Evolutionary conservation across 768 basidiomycete species (phyloP), one percentile per base, ranked within the genome.

Genomic region (Russula olivacea): DNA sequence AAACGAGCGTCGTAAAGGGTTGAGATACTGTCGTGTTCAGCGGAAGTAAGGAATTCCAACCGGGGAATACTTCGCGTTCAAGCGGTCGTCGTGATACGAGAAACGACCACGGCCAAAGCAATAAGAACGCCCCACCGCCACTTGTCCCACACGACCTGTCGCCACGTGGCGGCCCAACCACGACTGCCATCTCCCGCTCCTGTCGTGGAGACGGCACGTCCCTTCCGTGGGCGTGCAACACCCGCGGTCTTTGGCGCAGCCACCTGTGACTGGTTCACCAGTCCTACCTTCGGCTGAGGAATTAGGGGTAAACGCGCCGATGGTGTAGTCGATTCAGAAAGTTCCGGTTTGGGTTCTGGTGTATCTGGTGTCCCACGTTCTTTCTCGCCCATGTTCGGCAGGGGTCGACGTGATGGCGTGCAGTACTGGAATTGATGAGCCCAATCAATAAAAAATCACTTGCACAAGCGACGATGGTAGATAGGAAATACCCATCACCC

Each of bases 351-450:
- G 11, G 21, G 21, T 47, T 47, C 45, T 41, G 62, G 3, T 53
- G 58, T 75, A 69, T 71, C 72, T 6, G 81, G 70, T 58, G 78
- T 80, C 10, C 86, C 88, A 50, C 83, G 80, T 68, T 89, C 89
- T 67, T 81, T 84, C 73, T 89, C 81, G 23, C 88, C 93, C 96
- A 98, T 98, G 75, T 97, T 97, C 0, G 96, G 96, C 32, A 95
- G 74, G 70, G 94, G 86, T 50, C 79, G 84, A 70, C 83, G 80
- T 19, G 76, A 75, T 12, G 83, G 79, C 34, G 80, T 78, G 69
- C 88, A 89, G 69, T 90, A 91, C 88, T 98, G 69, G 52, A 69
- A 41, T 66, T 5, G 15, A 55, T 71, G 49, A 68, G n/a, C 57
- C 45, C 15, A 62, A 70, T 59, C 56, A 66, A 55, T 64, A 69